These are phyloP conservation scores for Leptosphaerulina australis DNA, from an alignment of 2,329 filamentous ascomycete genomes.

Conservation along the genomic window DNA sequence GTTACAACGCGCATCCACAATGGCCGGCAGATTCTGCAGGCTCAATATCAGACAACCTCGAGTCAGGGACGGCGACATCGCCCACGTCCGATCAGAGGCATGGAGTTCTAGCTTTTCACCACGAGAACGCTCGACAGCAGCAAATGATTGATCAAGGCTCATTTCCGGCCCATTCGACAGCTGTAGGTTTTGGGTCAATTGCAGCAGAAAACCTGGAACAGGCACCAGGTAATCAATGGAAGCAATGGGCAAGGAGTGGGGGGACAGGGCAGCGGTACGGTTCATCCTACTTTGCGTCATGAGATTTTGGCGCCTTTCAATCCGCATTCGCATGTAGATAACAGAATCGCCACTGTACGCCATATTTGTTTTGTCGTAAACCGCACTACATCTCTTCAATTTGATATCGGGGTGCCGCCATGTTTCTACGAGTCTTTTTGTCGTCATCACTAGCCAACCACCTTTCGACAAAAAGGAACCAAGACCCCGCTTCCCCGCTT, in stretches of 20 bases:
- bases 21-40: constrained; percentile 5
- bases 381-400: neutral
- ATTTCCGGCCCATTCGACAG: neutral
- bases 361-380: neutral
- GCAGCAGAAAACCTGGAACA: constrained; percentile 5
- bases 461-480: constrained; percentile 9
- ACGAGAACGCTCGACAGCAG: constrained; percentile 5
- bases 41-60: neutral
- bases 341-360: neutral
- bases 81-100: constrained; percentile 4
- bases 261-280: neutral
- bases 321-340: neutral
- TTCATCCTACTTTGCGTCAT: neutral
- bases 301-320: neutral
- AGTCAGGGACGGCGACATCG: constrained; percentile 1
- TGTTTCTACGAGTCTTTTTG: neutral
- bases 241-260: constrained; percentile 6
- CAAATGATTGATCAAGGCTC: constrained; percentile 1
- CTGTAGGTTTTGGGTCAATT: neutral
- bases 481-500: constrained; percentile 1
- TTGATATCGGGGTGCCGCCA: neutral
- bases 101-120: neutral
- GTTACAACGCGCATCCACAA: neutral
- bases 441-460: constrained; percentile 6
- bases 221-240: constrained; percentile 11